Percentiles rank a stretch among this genome's conserved stretches.
phyloP scores from a whole-genome alignment of 768 basidiomycete species.

The Xanthoconium purpureum region DNA sequence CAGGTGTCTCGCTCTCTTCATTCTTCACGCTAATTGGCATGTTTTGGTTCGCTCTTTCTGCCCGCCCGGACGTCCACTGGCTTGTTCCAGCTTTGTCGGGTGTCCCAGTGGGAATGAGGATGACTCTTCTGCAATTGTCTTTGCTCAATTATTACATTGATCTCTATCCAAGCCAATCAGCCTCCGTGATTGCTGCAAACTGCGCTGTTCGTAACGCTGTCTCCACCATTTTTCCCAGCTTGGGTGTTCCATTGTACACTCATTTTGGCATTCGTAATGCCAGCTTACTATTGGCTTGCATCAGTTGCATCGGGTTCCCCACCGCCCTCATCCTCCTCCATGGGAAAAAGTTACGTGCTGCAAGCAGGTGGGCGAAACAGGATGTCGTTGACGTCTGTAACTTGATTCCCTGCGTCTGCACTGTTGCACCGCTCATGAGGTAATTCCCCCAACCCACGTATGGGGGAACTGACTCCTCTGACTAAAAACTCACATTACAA shows the following conservation, averaged over 20 bases:
- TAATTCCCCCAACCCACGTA: slow-evolving; percentile 9
- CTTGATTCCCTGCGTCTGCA: background rate
- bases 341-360: slow-evolving; percentile 13
- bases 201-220: slow-evolving; percentile 14
- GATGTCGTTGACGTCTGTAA: background rate
- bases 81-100: slow-evolving; percentile 23
- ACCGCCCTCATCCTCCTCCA: slow-evolving; percentile 14
- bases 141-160: slow-evolving; percentile 27
- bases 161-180: slow-evolving; percentile 24
- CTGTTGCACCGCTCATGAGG: slow-evolving; percentile 4
- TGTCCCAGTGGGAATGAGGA: slow-evolving; percentile 25
- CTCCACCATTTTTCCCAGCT: slow-evolving; percentile 18
- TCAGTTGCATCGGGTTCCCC: slow-evolving; percentile 21
- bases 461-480: slow-evolving; percentile 6
- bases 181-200: slow-evolving; percentile 25
- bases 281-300: slow-evolving; percentile 20
- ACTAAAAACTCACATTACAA: background rate
- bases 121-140: slow-evolving; percentile 27
- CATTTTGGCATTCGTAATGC: slow-evolving; percentile 16
- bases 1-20: slow-evolving; percentile 18
- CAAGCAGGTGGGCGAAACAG: slow-evolving; percentile 22
- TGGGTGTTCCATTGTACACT: slow-evolving; percentile 18
- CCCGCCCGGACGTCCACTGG: slow-evolving; percentile 20
- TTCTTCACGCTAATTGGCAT: slow-evolving; percentile 23
- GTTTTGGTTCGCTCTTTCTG: slow-evolving; percentile 28